Conservation (phyloP, 139 green algal genomes). For the Chlamydomonas asymmetrica region DNA sequence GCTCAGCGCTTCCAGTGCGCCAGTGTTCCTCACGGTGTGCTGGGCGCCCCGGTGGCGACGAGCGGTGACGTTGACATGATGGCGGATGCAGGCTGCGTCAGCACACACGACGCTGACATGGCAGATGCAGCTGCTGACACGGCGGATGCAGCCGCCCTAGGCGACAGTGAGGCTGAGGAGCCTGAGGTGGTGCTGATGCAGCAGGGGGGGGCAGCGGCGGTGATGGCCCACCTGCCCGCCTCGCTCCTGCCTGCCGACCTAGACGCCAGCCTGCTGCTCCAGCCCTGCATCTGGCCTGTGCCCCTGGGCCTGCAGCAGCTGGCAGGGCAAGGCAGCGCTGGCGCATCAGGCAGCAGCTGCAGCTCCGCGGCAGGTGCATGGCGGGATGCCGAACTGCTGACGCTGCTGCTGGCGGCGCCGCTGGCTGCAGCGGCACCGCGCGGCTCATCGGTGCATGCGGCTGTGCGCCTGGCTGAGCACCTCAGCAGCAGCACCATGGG, state of each 20-base stretch:
- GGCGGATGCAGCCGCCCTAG: not conserved
- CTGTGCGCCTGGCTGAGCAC: too few species aligned
- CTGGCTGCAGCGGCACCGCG: too few species aligned
- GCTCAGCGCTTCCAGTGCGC: not conserved
- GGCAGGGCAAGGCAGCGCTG: too few species aligned
- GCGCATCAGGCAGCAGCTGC: constrained; percentile 2
- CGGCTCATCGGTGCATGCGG: too few species aligned
- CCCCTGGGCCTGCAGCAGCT: too few species aligned
- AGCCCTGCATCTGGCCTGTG: too few species aligned
- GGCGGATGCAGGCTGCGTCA: too few species aligned
- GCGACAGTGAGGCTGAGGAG: not conserved
- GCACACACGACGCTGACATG: too few species aligned
- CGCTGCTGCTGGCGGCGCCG: constrained; percentile 24
- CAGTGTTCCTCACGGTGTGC: not conserved
- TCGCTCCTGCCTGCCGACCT: constrained; percentile 3
- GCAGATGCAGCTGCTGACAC: not conserved
- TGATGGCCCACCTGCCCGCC: constrained; percentile 10
- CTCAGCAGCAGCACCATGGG: too few species aligned
- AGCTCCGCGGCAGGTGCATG: constrained; percentile 5
- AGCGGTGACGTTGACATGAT: not conserved
- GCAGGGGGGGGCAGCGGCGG: not conserved
- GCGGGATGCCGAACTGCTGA: constrained; percentile 45
- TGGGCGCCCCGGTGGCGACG: not conserved
- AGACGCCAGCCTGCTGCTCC: too few species aligned
- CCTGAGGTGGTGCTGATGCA: not conserved